Evolutionary conservation across 2,329 filamentous ascomycete genomes (phyloP), one percentile per base, ranked within the genome.

Genomic region (Tolypocladium endophyticum): DNA sequence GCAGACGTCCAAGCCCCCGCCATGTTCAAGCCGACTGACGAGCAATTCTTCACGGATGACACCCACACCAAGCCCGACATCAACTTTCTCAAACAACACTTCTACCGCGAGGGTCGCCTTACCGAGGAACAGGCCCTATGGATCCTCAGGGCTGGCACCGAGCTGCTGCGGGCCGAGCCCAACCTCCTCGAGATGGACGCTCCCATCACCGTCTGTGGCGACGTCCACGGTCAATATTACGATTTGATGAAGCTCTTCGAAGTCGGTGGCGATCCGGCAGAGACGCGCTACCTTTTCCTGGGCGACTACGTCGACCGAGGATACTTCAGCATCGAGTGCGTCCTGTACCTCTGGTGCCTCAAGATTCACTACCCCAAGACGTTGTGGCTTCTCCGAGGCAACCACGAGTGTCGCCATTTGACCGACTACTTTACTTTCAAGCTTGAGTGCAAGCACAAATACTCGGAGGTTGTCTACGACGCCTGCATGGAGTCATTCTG

Each of bases 361-460:
- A 99, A 99, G 84, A 97, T 99, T 72, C 96, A 96, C 85, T 99
- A 97, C 73, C 94, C 94, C 58, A 92, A 97, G 76, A 93, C 91
- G 25, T 86, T 99, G 60, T 99, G 94, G 94, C 82, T 99, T 67
- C 85, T 99, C 67, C 90, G 94, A 69, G 94, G 94, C 67, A 99
- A 99, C 77, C 94, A 99, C 78, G 94, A 99, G 78, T 99, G 94
- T 76, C 88, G 94, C 70, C 94, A 99, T 79, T 83, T 99, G 82
- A 99, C 94, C 60, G 94, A 99, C 73, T 99, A 99, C 82, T 99
- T 99, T 78, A 99, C 94, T 62, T 99, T 99, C 82, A 97, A 99
- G 82, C 87, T 99, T 61, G 94, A 99, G 76, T 99, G 94, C 83
- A 97, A 96, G 80, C 94, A 99, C 84, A 99, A 99, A 76, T 99